Conservation (phyloP, 1,284 basidiomycete genomes). For the Anthracocystis panici-leucophaei region DNA sequence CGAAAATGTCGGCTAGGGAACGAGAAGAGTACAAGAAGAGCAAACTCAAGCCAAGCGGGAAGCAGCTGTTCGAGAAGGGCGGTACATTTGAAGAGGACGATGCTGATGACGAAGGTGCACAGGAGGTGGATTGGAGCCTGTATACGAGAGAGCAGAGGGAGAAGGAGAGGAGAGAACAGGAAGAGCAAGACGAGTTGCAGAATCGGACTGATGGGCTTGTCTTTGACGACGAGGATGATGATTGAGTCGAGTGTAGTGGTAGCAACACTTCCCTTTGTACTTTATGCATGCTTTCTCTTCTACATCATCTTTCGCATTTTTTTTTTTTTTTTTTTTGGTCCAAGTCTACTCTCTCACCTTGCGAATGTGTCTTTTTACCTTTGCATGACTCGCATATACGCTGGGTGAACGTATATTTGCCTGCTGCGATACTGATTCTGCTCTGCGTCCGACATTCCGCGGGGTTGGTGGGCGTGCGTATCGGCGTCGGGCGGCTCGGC, state of each 20-base stretch:
- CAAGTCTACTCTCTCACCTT: neutral
- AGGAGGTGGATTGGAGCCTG: constrained; percentile 64
- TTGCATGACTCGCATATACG: neutral
- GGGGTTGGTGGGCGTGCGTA: neutral
- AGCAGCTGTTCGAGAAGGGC: constrained; percentile 59
- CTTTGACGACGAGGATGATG: constrained; percentile 54
- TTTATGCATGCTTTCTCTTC: constrained; percentile 26
- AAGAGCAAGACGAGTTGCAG: constrained; percentile 42
- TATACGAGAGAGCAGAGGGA: constrained; percentile 64
- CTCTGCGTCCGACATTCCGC: constrained; percentile 3
- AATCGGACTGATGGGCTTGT: constrained; percentile 36
- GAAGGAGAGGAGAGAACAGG: constrained; percentile 57
- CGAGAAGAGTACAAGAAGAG: constrained; percentile 85
- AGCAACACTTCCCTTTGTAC: constrained; percentile 14
- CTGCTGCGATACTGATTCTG: neutral
- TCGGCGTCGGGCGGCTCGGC: neutral
- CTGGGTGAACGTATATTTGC: neutral
- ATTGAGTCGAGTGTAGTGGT: constrained; percentile 2
- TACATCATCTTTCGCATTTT: constrained; percentile 4
- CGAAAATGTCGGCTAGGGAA: constrained; percentile 81
- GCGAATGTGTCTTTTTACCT: too few species aligned
- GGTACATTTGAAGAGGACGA: constrained; percentile 54
- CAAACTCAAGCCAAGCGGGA: constrained; percentile 77
- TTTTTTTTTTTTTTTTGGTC: too few species aligned
- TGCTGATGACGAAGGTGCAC: constrained; percentile 52